Evolutionary conservation across 1,139 yeast species (phyloP).

Genomic region (Candida frijolesensis): DNA sequence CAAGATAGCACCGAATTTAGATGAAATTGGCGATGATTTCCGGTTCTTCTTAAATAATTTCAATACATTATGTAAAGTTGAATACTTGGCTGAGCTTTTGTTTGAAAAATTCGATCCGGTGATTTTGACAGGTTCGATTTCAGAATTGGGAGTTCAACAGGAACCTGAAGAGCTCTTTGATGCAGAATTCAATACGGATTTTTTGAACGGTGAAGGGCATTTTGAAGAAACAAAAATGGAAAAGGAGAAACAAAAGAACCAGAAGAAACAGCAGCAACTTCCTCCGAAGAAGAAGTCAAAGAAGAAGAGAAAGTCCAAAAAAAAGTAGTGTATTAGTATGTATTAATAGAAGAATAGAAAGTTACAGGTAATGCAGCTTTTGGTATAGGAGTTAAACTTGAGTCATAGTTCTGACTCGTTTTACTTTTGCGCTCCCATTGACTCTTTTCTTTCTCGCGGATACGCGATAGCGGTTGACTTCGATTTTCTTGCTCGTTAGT

Average conservation of each 20-base stretch:
- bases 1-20: constrained; percentile 6
- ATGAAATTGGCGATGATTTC: constrained; percentile 21
- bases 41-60: constrained; percentile 29
- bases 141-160: constrained; percentile 6
- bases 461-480: background rate
- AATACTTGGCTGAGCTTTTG: constrained; percentile 29
- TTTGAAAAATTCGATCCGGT: constrained; percentile 30
- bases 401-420: background rate
- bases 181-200: constrained; percentile 27
- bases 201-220: constrained; percentile 29
- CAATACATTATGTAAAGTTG: constrained; percentile 35
- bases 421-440: too few species aligned
- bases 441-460: background rate
- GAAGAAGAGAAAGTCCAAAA: constrained; percentile 29
- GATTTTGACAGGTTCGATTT: constrained; percentile 22
- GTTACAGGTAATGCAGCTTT: background rate
- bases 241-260: constrained; percentile 7
- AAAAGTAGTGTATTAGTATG: constrained; percentile 16
- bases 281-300: constrained; percentile 23
- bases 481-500: background rate
- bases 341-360: background rate
- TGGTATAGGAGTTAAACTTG: too few species aligned
- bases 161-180: constrained; percentile 14
- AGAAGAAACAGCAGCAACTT: background rate
- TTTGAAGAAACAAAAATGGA: constrained; percentile 8